These are phyloP conservation scores for Schoenoplectus tabernaemontani DNA, from an alignment of 202 grass and related monocot genomes.

Conservation along the genomic window DNA sequence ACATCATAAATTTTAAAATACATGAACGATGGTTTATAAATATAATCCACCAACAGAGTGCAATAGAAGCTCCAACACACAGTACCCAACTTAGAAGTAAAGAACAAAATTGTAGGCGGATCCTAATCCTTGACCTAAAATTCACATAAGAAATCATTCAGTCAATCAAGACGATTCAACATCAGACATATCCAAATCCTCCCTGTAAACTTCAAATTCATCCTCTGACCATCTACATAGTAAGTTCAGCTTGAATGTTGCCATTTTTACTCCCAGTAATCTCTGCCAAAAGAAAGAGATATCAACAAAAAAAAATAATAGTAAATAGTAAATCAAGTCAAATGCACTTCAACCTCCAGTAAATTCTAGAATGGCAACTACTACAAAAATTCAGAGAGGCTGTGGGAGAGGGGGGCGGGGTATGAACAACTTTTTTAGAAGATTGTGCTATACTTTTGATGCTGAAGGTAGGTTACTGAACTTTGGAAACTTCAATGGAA, in stretches of 20 bases:
- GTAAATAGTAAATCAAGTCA: neutral
- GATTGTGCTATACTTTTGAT: neutral
- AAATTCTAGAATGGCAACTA: neutral
- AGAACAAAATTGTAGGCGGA: slow-evolving; percentile 14
- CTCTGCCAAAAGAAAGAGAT: slow-evolving; percentile 27
- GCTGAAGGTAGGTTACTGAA: neutral
- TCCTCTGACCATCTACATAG: slow-evolving; percentile 62
- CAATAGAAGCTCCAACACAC: neutral
- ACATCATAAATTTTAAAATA: neutral
- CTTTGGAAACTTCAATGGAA: neutral
- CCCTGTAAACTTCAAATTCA: slow-evolving; percentile 66
- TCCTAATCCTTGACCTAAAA: slow-evolving; percentile 3
- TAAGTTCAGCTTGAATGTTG: slow-evolving; percentile 68
- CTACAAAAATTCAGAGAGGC: neutral
- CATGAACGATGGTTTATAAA: neutral
- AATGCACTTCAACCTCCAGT: neutral
- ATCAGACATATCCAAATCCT: slow-evolving; percentile 49
- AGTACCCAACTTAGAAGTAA: neutral
- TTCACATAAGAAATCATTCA: neutral
- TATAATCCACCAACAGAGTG: neutral
- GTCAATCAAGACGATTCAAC: slow-evolving; percentile 22
- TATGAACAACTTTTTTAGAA: neutral
- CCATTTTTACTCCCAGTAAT: slow-evolving; percentile 63
- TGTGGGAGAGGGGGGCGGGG: neutral
- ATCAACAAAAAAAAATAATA: neutral